phyloP scores from a whole-genome alignment of 306 rosid species.

The Malus domestica region DNA sequence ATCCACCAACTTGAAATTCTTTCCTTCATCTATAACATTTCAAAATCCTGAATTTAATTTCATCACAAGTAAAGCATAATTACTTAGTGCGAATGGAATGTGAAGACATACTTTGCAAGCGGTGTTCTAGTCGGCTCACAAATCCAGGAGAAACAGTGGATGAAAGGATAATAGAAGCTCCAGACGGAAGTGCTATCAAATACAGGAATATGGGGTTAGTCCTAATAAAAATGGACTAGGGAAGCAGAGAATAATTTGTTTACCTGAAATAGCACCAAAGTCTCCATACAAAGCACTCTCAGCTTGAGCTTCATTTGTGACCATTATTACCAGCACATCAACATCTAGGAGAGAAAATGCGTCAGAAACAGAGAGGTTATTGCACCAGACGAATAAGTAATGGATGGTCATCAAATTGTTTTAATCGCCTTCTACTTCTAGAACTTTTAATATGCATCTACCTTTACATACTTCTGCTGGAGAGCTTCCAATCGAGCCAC shows the following conservation, averaged over 20 bases:
- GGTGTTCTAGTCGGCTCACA: conserved; percentile 68
- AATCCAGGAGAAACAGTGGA: conserved; percentile 97
- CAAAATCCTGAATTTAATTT: conserved; percentile 21
- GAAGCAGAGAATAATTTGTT: conserved; percentile 18
- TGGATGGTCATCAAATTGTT: too few species aligned
- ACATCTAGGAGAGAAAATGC: conserved; percentile 49
- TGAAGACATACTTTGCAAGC: conserved; percentile 57
- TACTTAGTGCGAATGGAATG: not conserved
- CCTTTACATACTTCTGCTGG: conserved; percentile 91
- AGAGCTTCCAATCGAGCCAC: conserved; percentile 75
- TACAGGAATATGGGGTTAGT: conserved; percentile 29
- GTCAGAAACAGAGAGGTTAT: conserved; percentile 2
- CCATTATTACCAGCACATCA: conserved; percentile 85
- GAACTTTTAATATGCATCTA: conserved; percentile 15
- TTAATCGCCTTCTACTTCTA: not conserved
- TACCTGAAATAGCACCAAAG: conserved; percentile 83
- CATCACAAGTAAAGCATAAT: conserved; percentile 14
- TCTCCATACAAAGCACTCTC: conserved; percentile 78
- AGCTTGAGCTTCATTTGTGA: conserved; percentile 82
- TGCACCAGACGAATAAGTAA: not conserved
- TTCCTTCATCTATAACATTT: conserved; percentile 60
- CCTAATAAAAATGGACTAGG: conserved; percentile 1
- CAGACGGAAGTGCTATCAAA: conserved; percentile 63
- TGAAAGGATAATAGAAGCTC: conserved; percentile 73
- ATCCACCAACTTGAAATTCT: conserved; percentile 82